phyloP scores from a whole-genome alignment of 1,139 yeast species.

The Geotrichum australiense region DNA sequence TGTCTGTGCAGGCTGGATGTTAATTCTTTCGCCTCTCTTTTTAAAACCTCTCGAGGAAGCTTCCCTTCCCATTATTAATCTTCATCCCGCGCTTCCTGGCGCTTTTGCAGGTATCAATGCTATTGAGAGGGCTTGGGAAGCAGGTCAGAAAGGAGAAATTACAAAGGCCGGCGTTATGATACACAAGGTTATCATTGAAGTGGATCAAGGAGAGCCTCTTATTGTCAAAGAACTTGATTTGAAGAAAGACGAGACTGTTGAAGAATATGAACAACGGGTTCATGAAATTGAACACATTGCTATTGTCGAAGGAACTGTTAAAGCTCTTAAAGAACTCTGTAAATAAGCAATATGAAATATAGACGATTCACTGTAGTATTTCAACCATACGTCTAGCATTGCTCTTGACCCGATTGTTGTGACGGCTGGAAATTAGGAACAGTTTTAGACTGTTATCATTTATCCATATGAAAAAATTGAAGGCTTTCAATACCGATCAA shows the following conservation, averaged over 20 bases:
- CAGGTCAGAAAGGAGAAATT: slow-evolving; percentile 76
- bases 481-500: no score
- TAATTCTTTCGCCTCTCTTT: slow-evolving; percentile 73
- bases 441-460: no score
- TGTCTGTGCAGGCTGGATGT: slow-evolving; percentile 99
- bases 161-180: slow-evolving; percentile 93
- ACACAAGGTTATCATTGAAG: slow-evolving; percentile 89
- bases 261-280: slow-evolving; percentile 75
- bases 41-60: slow-evolving; percentile 56
- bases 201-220: slow-evolving; percentile 86
- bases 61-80: slow-evolving; percentile 71
- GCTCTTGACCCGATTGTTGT: no score
- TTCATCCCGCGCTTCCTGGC: slow-evolving; percentile 96
- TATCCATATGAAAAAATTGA: no score
- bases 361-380: no score
- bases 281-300: slow-evolving; percentile 82
- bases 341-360: neutral
- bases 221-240: slow-evolving; percentile 72
- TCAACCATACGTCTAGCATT: no score
- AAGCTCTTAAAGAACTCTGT: slow-evolving; percentile 43
- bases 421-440: no score
- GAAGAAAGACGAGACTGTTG: slow-evolving; percentile 63
- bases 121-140: slow-evolving; percentile 91
- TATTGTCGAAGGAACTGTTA: slow-evolving; percentile 81
- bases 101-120: slow-evolving; percentile 97